A percentile compares a stretch with the other conserved stretches of the same genome.
phyloP scores from a whole-genome alignment of 306 rosid species.

The Lathyrus tuberosus region DNA sequence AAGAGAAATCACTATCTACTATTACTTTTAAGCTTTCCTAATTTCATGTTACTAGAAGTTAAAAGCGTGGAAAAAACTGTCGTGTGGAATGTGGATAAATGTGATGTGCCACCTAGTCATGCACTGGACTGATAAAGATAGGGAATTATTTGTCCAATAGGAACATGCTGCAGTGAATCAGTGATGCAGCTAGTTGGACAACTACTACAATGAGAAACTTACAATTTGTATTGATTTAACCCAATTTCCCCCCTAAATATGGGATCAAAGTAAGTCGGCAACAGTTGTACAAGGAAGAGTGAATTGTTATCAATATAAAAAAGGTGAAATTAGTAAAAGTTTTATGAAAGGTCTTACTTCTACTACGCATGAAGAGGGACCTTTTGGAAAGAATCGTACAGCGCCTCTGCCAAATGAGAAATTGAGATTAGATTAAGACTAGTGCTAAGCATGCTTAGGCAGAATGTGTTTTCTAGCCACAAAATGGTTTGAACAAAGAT shows the following conservation, averaged over 20 bases:
- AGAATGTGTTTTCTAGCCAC: conserved; percentile 5
- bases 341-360: conserved; percentile 67
- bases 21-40: conserved; percentile 11
- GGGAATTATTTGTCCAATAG: conserved; percentile 24
- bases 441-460: conserved; percentile 27
- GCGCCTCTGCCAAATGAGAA: conserved; percentile 78
- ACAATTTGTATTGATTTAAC: neutral
- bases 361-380: conserved; percentile 75
- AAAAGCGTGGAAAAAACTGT: conserved; percentile 21
- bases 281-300: neutral
- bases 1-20: conserved; percentile 27
- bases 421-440: conserved; percentile 1
- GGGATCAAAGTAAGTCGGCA: conserved; percentile 33
- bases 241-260: neutral
- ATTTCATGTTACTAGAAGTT: conserved; percentile 21
- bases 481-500: conserved; percentile 29
- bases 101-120: conserved; percentile 29
- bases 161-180: neutral
- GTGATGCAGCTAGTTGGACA: conserved; percentile 28
- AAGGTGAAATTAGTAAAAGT: conserved; percentile 18
- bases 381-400: conserved; percentile 92
- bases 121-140: conserved; percentile 31
- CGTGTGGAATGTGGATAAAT: conserved; percentile 30
- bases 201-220: conserved; percentile 13
- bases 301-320: neutral